Conservation (phyloP, 345 rosid genomes). For the Moringa oleifera region DNA sequence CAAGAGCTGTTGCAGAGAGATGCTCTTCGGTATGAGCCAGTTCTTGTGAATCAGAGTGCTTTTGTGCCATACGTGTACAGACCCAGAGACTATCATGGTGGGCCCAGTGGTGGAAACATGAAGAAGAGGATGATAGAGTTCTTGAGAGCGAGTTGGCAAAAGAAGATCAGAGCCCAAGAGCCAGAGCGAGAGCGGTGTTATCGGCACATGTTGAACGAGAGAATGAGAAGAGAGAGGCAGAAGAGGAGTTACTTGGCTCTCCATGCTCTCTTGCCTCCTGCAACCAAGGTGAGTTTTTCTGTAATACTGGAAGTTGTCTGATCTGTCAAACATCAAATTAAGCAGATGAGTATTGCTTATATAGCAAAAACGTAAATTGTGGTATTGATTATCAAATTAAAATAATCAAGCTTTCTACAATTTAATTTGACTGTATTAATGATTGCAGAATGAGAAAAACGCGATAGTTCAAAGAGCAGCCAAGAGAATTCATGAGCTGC, state of each 20-base stretch:
- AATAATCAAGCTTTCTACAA: neutral
- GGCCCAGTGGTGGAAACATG: slow-evolving; percentile 21
- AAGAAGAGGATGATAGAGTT: slow-evolving; percentile 52
- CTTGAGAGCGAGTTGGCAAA: slow-evolving; percentile 29
- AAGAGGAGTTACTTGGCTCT: slow-evolving; percentile 44
- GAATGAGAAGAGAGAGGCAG: slow-evolving; percentile 66
- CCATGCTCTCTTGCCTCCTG: slow-evolving; percentile 45
- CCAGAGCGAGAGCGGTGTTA: slow-evolving; percentile 31
- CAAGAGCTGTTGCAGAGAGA: slow-evolving; percentile 17
- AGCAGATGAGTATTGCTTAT: neutral
- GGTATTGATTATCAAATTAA: no score
- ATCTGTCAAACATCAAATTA: neutral
- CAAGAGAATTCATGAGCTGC: slow-evolving; percentile 37
- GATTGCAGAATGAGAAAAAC: slow-evolving; percentile 52
- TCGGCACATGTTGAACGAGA: slow-evolving; percentile 60
- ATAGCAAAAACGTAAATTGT: no score
- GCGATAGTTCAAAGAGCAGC: slow-evolving; percentile 42
- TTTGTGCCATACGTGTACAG: slow-evolving; percentile 30
- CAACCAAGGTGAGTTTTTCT: slow-evolving; percentile 56
- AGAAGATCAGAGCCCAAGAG: slow-evolving; percentile 11
- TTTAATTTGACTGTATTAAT: neutral
- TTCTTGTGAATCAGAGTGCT: slow-evolving; percentile 29
- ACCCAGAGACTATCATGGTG: slow-evolving; percentile 3
- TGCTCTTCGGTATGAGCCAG: slow-evolving; percentile 24
- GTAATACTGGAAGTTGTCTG: no score